Base-by-base conservation (phyloP, 1,284 basidiomycete species). In the Calocybe gambosa region DNA sequence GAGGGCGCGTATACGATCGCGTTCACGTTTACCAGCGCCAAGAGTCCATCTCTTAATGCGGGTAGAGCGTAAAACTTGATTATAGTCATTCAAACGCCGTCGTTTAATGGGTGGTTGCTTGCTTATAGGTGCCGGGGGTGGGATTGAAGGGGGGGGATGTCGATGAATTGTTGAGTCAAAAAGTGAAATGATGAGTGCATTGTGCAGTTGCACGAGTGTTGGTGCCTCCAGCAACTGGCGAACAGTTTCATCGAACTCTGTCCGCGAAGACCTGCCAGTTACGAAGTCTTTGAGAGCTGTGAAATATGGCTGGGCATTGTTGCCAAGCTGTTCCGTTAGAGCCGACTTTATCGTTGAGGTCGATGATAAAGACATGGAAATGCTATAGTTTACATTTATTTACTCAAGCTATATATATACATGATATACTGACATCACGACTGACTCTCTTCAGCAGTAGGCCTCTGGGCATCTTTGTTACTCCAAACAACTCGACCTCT, bases 1-100 rank as follows among this genome's bases (percentile, higher is more conserved):
- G 31, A 88, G 55, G n/a, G 57, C 60, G 34, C 75, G 76, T 16
- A 89, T 62, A 23, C 86, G 73, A 35, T 87, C 87, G 19, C 87
- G 74, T 63, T 90, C 87, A 20, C 76, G 75, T 53, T 75, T 80
- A 0, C 85, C 85, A 50, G 86, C 56, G 20, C 82, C 77, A 0
- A 89, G 66, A 1, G 80, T 72, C 86, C 87, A 90, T 57, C 75
- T 68, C 55, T 87, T 89, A n/a, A 90, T 66, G 47, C 85, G 69
- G 1, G 68, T 61, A 5, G 86, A 86, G 33, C 79, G 71, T 3
- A 83, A 64, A 0, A 74, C 69, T 12, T 70, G 63, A 2, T 67
- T 62, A 28, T 82, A 78, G 39, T 75, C 69, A 10, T 70, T 60
- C 7, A 71, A 68, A 37, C 85, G 74, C 23, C 80, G 73, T n/a